phyloP scores from a whole-genome alignment of 257 asterid genomes.

The Coffea canephora region DNA sequence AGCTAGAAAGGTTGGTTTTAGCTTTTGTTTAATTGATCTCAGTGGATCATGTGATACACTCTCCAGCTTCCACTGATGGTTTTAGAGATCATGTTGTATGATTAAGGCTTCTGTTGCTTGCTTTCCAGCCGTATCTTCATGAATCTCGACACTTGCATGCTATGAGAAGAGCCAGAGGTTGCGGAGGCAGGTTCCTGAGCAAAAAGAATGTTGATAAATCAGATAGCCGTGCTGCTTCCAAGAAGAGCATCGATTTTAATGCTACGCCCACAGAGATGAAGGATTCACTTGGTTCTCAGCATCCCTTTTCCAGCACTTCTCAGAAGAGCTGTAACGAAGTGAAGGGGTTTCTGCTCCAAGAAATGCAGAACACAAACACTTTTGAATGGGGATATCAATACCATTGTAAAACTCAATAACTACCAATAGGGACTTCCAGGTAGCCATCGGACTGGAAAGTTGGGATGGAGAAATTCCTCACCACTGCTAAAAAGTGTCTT shows the following conservation, averaged over 20 bases:
- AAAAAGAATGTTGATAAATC: slow-evolving; percentile 30
- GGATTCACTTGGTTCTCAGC: slow-evolving; percentile 18
- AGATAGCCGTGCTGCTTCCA: slow-evolving; percentile 14
- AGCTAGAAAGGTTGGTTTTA: slow-evolving; percentile 47
- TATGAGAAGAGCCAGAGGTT: slow-evolving; percentile 51
- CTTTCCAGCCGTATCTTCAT: slow-evolving; percentile 63
- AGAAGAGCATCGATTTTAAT: slow-evolving; percentile 15
- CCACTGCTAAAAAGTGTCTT: too few relatives aligned
- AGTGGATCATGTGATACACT: background rate
- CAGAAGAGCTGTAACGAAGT: slow-evolving; percentile 15
- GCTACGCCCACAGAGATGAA: slow-evolving; percentile 1
- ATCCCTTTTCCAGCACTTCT: slow-evolving; percentile 15
- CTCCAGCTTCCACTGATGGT: too few relatives aligned
- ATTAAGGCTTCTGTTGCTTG: slow-evolving; percentile 4
- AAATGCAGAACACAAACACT: background rate
- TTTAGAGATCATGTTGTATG: background rate
- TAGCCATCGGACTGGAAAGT: background rate
- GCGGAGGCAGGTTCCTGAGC: slow-evolving; percentile 68
- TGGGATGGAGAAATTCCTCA: background rate
- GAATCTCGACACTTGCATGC: slow-evolving; percentile 46
- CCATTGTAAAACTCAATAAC: slow-evolving; percentile 5
- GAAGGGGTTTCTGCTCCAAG: slow-evolving; percentile 17
- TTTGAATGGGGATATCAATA: slow-evolving; percentile 7
- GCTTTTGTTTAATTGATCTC: background rate
- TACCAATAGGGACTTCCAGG: background rate